Base-by-base conservation (phyloP, 176 grass and related monocot species). In the Juncus inflexus region DNA sequence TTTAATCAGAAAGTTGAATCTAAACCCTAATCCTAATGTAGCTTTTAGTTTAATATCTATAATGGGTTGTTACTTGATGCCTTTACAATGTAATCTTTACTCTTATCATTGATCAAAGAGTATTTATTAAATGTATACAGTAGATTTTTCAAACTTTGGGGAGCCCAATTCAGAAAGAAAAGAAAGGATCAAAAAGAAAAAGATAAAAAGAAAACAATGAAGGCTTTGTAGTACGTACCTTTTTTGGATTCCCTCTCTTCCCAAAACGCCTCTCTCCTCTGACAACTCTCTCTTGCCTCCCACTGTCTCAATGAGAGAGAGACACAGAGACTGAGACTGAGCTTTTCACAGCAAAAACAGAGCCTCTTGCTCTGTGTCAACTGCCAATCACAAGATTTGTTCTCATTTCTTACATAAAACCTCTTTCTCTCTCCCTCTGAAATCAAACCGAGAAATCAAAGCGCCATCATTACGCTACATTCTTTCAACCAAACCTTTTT, bases 261-360 rank as follows among this genome's bases (percentile, higher is more conserved):
- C 43, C 45, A 52, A 52, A 52, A 52, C 7, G 49, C 2, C 49
- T 52, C 7, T 8, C 49, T 8, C 12, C 49, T 52, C 49, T 52
- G 49, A 52, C 9, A 1, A 0, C 47, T 53, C 47, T 12, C 47
- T 67, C 37, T 56, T 69, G 66, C 55, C 37, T 56, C 66, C 47
- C 50, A 70, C 52, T 35, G 51, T 50, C 55, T 56, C 52, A 55
- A 10, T 52, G 3, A 53, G 16, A 68, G 42, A 55, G 65, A 28
- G 1, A 28, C 19, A 28, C 19, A 28, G 19, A 28, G 65, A 68
- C 16, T 55, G 37, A 16, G 37, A 52, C 12, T 28, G 19, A 15
- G 52, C 51, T 41, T 58, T 70, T 58, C 14, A 70, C 67, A 69
- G 51, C 13, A 50, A 69, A 69, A 54, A 15, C 66, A 69, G 66